phyloP scores from a whole-genome alignment of 306 rosid genomes.

The peach (Prunus persica) region Prunus_persica_NCBIv2 NC_034012.1:7987501-7988000 shows the following conservation, averaged over 20 bases:
- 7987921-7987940: not conserved
- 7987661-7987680: not conserved
- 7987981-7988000: not conserved
- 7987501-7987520: not conserved
- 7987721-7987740: not conserved
- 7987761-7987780: not conserved
- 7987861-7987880: slow-evolving; percentile 21
- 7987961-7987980: not conserved
- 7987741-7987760: not conserved
- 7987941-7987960: not conserved
- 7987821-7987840: slow-evolving; percentile 25
- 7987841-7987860: not conserved
- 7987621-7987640: slow-evolving; percentile 31
- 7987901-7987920: not conserved
- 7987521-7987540: slow-evolving; percentile 22
- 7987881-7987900: slow-evolving; percentile 22
- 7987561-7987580: slow-evolving; percentile 41
- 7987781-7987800: slow-evolving; percentile 25
- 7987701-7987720: not conserved
- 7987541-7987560: slow-evolving; percentile 37
- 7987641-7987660: not conserved
- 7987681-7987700: not conserved
- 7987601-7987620: slow-evolving; percentile 27
- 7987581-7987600: slow-evolving; percentile 35
- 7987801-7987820: slow-evolving; percentile 31